Evolutionary conservation across 257 asterid species (phyloP), one percentile per base, ranked within the genome.

Genomic region (Mitragyna speciosa): DNA sequence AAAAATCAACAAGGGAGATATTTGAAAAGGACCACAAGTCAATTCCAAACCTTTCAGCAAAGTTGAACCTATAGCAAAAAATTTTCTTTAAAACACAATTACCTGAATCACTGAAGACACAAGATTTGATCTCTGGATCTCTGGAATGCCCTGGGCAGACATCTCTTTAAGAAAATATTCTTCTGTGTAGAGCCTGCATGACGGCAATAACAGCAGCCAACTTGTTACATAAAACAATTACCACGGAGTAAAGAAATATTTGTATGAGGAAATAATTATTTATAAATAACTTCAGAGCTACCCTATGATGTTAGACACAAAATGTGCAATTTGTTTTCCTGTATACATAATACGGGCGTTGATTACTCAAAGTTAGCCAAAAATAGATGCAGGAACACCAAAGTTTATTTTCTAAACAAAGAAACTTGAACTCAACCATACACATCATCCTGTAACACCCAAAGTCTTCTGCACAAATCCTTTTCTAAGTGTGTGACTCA

Each of bases 61-160:
- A 59, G 36, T 43, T n/a, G 14, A 72, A 51, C 52, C 52, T 6
- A 26, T 20, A 30, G 56, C 0, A 5, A 45, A 36, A 45, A 5
- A 45, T 2, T 45, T 8, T 45, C 49, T 5, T 45, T 45, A 5
- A 45, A 45, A 45, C 11, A 45, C 82, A 77, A n/a, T n/a, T 83
- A 92, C 99, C 97, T 95, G 99, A 86, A 93, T 92, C 84, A 95
- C 96, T 81, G 90, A 87, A 63, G 99, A 88, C 77, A 90, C 96
- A 39, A 95, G 98, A 72, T 91, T 95, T 82, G 99, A 93, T 87
- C 99, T 88, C 89, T 93, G 99, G 85, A 95, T 95, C 90, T 95
- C 99, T 0, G 99, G 98, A 74, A 92, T 86, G 75, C 99, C 97
- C 84, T 86, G 89, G 72, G 90, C 78, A 77, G 97, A 78, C 99